phyloP scores from a whole-genome alignment of 257 asterid species.

The Nicotiana sylvestris region DNA sequence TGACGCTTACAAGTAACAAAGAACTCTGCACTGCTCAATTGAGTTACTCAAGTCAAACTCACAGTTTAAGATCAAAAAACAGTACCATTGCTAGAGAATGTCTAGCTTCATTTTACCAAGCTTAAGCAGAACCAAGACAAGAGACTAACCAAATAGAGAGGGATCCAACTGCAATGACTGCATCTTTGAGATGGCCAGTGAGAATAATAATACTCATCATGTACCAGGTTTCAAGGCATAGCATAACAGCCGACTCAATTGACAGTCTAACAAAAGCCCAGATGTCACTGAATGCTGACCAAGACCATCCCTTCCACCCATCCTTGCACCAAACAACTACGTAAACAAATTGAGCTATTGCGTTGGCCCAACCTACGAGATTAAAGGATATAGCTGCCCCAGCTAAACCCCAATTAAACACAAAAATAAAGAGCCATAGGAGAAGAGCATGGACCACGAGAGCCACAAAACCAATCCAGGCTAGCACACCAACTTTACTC shows the following conservation, averaged over 20 bases:
- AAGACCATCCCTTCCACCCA: constrained; percentile 81
- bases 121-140: background rate
- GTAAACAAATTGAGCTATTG: constrained; percentile 54
- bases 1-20: background rate
- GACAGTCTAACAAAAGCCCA: constrained; percentile 82
- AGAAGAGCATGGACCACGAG: constrained; percentile 34
- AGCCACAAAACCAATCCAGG: constrained; percentile 51
- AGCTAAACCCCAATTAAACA: constrained; percentile 48
- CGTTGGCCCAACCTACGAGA: constrained; percentile 47
- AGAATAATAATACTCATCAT: constrained; percentile 72
- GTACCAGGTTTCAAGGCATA: constrained; percentile 86
- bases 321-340: constrained; percentile 79
- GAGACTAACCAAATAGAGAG: constrained; percentile 69
- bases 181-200: constrained; percentile 66
- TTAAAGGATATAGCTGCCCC: constrained; percentile 72
- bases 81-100: background rate
- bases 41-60: background rate
- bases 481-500: constrained; percentile 68
- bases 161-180: constrained; percentile 72
- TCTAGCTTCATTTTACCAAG: background rate
- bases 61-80: background rate
- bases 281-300: constrained; percentile 55
- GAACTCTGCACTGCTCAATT: background rate
- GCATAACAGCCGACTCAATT: constrained; percentile 83
- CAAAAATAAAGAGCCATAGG: constrained; percentile 59